A percentile compares a stretch with the other conserved stretches of the same genome.
Conservation (phyloP, 129 eudicot genomes). For the Helichrysum umbraculigerum region DNA sequence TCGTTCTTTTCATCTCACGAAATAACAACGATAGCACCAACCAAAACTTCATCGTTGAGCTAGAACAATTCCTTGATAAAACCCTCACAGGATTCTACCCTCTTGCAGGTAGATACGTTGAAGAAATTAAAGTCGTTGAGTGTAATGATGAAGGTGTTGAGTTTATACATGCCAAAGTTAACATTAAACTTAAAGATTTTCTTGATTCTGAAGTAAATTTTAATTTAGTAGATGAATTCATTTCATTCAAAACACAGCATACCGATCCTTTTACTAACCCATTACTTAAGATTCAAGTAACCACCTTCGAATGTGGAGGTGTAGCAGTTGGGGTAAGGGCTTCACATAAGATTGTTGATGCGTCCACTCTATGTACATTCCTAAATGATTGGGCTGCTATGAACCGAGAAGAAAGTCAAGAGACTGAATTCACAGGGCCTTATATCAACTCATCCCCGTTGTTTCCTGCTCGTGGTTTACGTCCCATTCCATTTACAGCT, state of each 20-base stretch:
- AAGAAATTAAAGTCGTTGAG: conserved; percentile 4
- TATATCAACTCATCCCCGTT: conserved; percentile 4
- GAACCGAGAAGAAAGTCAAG: conserved; percentile 4
- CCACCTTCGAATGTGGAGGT: conserved; percentile 33
- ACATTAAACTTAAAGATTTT: conserved; percentile 8
- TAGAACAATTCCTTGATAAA: conserved; percentile 5
- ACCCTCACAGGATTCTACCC: conserved; percentile 33
- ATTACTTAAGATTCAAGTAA: conserved; percentile 23
- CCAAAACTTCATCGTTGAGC: background rate
- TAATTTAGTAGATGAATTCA: conserved; percentile 11
- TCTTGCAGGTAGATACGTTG: conserved; percentile 31
- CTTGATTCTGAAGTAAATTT: background rate
- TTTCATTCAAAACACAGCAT: conserved; percentile 10
- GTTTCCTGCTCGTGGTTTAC: conserved; percentile 21
- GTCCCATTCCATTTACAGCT: background rate
- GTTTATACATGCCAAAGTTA: conserved; percentile 16
- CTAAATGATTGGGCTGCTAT: conserved; percentile 17
- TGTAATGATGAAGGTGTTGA: conserved; percentile 37
- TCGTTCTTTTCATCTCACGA: no score
- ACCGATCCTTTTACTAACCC: conserved; percentile 15
- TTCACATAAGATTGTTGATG: conserved; percentile 34
- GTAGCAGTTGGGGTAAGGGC: conserved; percentile 26
- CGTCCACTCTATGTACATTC: conserved; percentile 12
- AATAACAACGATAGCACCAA: no score
- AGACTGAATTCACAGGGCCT: background rate